Percentiles rank a stretch among this genome's conserved stretches.
These are phyloP conservation scores for Kurtzmaniella natalensis DNA, from an alignment of 1,139 yeast species.

Conservation along the genomic window DNA sequence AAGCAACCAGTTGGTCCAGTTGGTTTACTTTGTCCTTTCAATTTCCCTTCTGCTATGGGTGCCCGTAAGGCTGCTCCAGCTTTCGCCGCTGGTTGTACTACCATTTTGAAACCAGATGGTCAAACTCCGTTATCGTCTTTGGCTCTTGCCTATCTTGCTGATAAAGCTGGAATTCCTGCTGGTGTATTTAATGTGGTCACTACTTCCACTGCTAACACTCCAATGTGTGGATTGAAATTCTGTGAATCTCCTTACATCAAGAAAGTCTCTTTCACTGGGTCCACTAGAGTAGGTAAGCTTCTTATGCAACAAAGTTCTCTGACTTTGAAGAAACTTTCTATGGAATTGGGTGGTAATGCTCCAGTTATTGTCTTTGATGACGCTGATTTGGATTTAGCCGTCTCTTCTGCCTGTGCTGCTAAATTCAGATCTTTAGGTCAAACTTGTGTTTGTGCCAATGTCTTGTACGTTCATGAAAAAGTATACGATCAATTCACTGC, in stretches of 20 bases:
- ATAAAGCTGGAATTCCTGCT: slow-evolving; percentile 42
- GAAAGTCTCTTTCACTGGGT: slow-evolving; percentile 88
- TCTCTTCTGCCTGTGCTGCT: slow-evolving; percentile 62
- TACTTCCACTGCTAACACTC: slow-evolving; percentile 33
- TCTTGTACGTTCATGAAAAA: slow-evolving; percentile 60
- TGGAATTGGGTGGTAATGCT: slow-evolving; percentile 93
- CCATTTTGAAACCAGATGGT: slow-evolving; percentile 43
- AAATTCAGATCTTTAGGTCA: slow-evolving; percentile 77
- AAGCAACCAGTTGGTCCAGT: slow-evolving; percentile 48
- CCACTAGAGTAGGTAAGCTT: slow-evolving; percentile 77
- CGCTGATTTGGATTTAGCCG: slow-evolving; percentile 74
- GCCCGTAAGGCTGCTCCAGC: slow-evolving; percentile 47
- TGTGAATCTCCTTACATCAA: slow-evolving; percentile 66
- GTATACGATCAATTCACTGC: slow-evolving; percentile 58
- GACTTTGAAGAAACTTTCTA: slow-evolving; percentile 76
- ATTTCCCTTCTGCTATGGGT: slow-evolving; percentile 48
- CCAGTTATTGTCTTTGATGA: slow-evolving; percentile 87
- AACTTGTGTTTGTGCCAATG: slow-evolving; percentile 80
- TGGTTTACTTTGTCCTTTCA: slow-evolving; percentile 46
- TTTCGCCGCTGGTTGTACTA: slow-evolving; percentile 47
- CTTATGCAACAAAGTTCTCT: slow-evolving; percentile 74
- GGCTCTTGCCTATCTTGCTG: slow-evolving; percentile 42
- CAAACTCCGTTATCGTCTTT: slow-evolving; percentile 43
- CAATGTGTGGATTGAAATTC: slow-evolving; percentile 26
- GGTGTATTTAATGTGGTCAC: slow-evolving; percentile 41